Evolutionary conservation across 257 asterid genomes (phyloP).

Genomic region (Perilla frutescens): DNA sequence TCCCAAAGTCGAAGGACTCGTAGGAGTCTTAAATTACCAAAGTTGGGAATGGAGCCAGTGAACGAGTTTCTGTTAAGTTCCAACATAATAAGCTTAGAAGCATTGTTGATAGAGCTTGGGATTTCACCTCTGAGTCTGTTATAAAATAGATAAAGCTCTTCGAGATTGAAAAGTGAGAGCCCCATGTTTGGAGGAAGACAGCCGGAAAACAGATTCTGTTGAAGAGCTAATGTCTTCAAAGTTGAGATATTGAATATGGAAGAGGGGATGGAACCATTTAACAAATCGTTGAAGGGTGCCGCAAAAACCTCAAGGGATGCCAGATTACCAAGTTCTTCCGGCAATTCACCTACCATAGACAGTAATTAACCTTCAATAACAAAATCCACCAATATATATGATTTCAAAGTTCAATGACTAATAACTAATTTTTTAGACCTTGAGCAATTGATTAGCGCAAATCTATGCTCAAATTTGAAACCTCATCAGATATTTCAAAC

Average conservation of each 20-base stretch:
- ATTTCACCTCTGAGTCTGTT: slow-evolving; percentile 37
- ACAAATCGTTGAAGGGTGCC: not conserved
- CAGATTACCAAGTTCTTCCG: slow-evolving; percentile 38
- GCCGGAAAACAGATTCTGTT: slow-evolving; percentile 22
- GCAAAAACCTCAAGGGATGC: not conserved
- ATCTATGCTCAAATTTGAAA: too few relatives aligned
- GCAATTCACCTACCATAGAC: slow-evolving; percentile 44
- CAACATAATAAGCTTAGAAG: slow-evolving; percentile 35
- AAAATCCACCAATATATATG: too few relatives aligned
- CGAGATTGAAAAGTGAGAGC: slow-evolving; percentile 34
- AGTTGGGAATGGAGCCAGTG: slow-evolving; percentile 20
- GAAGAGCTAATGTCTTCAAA: not conserved
- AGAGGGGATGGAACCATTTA: slow-evolving; percentile 30
- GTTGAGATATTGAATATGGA: slow-evolving; percentile 33
- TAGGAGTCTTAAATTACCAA: not conserved
- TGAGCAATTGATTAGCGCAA: too few relatives aligned
- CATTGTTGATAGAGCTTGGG: slow-evolving; percentile 39
- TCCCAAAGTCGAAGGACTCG: not conserved
- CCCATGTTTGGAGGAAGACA: slow-evolving; percentile 27
- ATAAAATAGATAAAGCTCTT: slow-evolving; percentile 1
- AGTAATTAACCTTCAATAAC: too few relatives aligned
- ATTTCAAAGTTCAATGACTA: too few relatives aligned
- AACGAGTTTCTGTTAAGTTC: slow-evolving; percentile 19
- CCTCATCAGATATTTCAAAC: too few relatives aligned
- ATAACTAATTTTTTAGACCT: too few relatives aligned